phyloP scores from a whole-genome alignment of 1,284 basidiomycete species.

The Pyrrhoderma noxium region DNA sequence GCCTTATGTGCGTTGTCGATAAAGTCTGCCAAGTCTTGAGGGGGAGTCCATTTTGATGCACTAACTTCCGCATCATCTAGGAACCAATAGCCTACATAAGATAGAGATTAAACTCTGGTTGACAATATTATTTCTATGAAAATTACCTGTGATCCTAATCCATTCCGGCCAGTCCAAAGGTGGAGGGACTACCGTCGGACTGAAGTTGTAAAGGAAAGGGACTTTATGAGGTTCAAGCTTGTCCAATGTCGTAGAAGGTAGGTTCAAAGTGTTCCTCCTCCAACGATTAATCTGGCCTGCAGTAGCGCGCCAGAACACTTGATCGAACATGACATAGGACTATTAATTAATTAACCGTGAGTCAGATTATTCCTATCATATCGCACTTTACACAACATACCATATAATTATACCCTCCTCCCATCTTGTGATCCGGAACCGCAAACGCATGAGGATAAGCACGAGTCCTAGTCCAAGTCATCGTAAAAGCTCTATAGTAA shows the following conservation, averaged over 20 bases:
- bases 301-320: constrained; percentile 95
- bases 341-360: constrained; percentile 26
- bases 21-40: constrained; percentile 72
- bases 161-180: constrained; percentile 98
- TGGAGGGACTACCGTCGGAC: constrained; percentile 79
- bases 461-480: constrained; percentile 78
- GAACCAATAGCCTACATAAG: constrained; percentile 81
- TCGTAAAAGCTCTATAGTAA: constrained; percentile 89
- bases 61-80: constrained; percentile 85
- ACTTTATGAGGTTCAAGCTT: constrained; percentile 95
- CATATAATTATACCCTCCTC: constrained; percentile 98
- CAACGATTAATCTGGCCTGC: constrained; percentile 93
- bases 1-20: constrained; percentile 68
- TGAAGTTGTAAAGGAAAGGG: constrained; percentile 97
- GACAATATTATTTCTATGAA: constrained; percentile 20
- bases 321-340: constrained; percentile 93
- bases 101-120: background rate
- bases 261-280: constrained; percentile 72
- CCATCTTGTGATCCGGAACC: constrained; percentile 88
- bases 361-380: background rate
- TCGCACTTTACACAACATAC: constrained; percentile 33
- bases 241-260: constrained; percentile 81
- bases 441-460: constrained; percentile 98
- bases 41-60: constrained; percentile 82
- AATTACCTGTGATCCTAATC: constrained; percentile 85